Base-by-base conservation (phyloP, 2,329 filamentous ascomycete species). In the Fusarium secorum region DNA sequence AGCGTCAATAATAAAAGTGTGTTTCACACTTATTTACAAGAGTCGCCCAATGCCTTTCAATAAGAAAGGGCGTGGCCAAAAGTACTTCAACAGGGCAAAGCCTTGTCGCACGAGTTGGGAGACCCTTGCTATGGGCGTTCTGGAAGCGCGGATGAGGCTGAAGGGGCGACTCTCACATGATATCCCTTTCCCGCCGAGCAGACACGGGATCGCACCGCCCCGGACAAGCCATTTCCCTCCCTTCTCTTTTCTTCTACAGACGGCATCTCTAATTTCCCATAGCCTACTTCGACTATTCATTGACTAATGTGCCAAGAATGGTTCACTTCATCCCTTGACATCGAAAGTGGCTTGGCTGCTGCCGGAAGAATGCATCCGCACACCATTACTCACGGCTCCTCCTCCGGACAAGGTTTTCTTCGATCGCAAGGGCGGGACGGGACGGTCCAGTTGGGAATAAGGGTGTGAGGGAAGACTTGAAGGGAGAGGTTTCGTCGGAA, bases 181-280 rank as follows among this genome's bases (percentile, higher is more conserved):
- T 45, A 60, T 44, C 44, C 33, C 42, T 52, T 48, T 52, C 26
- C 44, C 55, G 17, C 41, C 39, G 44, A 58, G 49, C 45, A 72
- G 57, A 70, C 69, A 66, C 65, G 48, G 69, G 69, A 70, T 63
- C 65, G 69, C 57, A 57, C 61, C 69, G 69, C 68, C 42, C 68
- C 68, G 46, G 68, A 52, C 36, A 48, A 55, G 56, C 60, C 46
- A 62, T 61, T 49, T 24, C n/a, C 36, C 56, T 66, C 64, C 44
- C 56, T 66, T 51, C 32, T 53, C 36, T 26, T n/a, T 32, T 58
- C 30, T 28, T 33, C 55, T 32, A n/a, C 38, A 38, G 32, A 56
- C 51, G 58, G 56, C 64, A 64, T 41, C 18, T 36, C 20, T 45
- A 63, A 46, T 48, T 52, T 53, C 51, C 33, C 22, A 48, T 44